Evolutionary conservation across 2,329 filamentous ascomycete species (phyloP).

Genomic region (Aspergillus sp.): DNA sequence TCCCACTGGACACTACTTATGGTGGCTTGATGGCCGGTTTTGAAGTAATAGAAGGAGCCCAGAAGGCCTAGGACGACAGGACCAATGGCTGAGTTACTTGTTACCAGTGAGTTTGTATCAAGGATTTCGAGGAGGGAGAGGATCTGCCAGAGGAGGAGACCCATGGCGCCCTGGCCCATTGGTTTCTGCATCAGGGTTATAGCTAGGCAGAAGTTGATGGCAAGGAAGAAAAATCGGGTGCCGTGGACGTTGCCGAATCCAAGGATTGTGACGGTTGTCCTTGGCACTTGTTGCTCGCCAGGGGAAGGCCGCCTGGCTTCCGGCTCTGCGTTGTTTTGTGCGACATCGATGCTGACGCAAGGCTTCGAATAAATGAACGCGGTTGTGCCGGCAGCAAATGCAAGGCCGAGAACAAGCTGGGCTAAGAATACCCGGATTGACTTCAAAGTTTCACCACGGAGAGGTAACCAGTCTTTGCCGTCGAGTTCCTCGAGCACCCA

Average conservation of each 20-base stretch:
- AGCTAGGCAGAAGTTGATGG: conserved; percentile 73
- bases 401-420: conserved; percentile 75
- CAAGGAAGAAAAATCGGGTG: conserved; percentile 80
- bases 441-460: conserved; percentile 66
- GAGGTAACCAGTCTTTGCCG: conserved; percentile 73
- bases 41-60: conserved; percentile 94
- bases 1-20: conserved; percentile 94
- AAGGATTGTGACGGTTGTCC: conserved; percentile 68
- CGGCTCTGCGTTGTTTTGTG: conserved; percentile 43
- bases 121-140: conserved; percentile 70
- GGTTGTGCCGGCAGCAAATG: conserved; percentile 78
- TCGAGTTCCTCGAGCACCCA: conserved; percentile 90
- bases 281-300: conserved; percentile 29
- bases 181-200: conserved; percentile 85
- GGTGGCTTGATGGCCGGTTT: conserved; percentile 91
- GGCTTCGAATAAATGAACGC: conserved; percentile 86
- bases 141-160: conserved; percentile 82
- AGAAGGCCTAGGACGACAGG: conserved; percentile 83
- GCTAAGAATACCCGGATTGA: conserved; percentile 73
- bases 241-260: conserved; percentile 95
- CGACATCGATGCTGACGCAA: conserved; percentile 70
- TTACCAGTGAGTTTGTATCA: conserved; percentile 61
- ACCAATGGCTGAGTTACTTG: conserved; percentile 67
- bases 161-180: conserved; percentile 85
- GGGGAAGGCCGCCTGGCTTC: conserved; percentile 43